These are phyloP conservation scores for Carex parvula DNA, from an alignment of 176 grass and related monocot genomes.

Conservation along the genomic window DNA sequence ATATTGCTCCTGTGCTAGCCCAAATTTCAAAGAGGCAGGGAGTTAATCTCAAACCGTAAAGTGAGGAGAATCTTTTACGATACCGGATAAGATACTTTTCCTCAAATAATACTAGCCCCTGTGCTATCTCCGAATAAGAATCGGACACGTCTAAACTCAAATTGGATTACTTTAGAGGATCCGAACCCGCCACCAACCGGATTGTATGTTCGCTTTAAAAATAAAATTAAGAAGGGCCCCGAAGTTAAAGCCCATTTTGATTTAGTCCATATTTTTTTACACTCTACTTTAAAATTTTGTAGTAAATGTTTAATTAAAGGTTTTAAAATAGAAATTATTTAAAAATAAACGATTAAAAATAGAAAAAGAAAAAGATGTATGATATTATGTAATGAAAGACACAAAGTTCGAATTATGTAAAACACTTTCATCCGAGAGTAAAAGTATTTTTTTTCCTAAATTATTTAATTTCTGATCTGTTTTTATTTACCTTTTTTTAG, in stretches of 20 bases:
- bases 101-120: too few species aligned
- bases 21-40: too few species aligned
- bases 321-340: background rate
- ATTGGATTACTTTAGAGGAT: too few species aligned
- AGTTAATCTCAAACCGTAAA: too few species aligned
- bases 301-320: background rate
- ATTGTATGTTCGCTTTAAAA: background rate
- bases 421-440: too few species aligned
- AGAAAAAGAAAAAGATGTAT: background rate
- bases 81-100: too few species aligned
- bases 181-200: background rate
- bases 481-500: background rate
- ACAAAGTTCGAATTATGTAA: background rate
- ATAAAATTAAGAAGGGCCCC: background rate
- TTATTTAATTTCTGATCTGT: background rate
- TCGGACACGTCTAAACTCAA: too few species aligned
- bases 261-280: background rate
- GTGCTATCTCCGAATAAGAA: too few species aligned
- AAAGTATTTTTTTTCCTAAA: background rate
- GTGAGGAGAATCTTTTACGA: too few species aligned
- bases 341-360: background rate
- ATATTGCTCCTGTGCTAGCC: too few species aligned
- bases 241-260: background rate
- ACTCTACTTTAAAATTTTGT: background rate
- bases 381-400: background rate